phyloP scores from a whole-genome alignment of 495 filamentous ascomycete genomes.

The Annulohypoxylon maeteangense region DNA sequence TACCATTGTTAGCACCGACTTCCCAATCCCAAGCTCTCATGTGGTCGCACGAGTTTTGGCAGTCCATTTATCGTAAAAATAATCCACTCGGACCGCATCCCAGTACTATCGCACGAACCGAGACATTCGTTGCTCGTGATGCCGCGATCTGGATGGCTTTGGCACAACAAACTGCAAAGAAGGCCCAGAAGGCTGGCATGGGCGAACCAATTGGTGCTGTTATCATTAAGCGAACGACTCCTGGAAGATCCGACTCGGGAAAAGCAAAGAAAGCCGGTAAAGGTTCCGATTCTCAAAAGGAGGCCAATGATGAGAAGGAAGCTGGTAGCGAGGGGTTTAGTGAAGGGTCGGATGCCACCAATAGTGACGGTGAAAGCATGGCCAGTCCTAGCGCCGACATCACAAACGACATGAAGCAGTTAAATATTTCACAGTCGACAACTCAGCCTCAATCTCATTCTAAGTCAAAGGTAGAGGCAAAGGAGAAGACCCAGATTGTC shows the following conservation, averaged over 20 bases:
- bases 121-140: constrained; percentile 67
- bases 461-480: constrained; percentile 42
- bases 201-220: constrained; percentile 83
- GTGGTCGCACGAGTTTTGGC: constrained; percentile 87
- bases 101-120: constrained; percentile 63
- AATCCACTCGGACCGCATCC: constrained; percentile 82
- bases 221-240: constrained; percentile 69
- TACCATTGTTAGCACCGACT: constrained; percentile 81
- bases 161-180: constrained; percentile 69
- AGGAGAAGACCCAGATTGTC: constrained; percentile 62
- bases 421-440: constrained; percentile 25
- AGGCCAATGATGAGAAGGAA: background rate
- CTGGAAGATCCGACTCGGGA: constrained; percentile 51
- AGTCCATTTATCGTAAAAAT: constrained; percentile 83
- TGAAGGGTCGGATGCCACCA: constrained; percentile 19
- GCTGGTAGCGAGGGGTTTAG: constrained; percentile 2
- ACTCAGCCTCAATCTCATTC: constrained; percentile 38
- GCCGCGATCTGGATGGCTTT: constrained; percentile 72
- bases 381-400: background rate
- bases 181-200: constrained; percentile 63
- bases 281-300: background rate
- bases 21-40: constrained; percentile 76
- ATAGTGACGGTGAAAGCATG: constrained; percentile 11
- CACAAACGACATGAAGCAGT: constrained; percentile 11
- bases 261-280: constrained; percentile 35